Percentiles rank a stretch among this genome's conserved stretches.
Conservation (phyloP, 331 rosid species). For the Acacia pycnantha region DNA sequence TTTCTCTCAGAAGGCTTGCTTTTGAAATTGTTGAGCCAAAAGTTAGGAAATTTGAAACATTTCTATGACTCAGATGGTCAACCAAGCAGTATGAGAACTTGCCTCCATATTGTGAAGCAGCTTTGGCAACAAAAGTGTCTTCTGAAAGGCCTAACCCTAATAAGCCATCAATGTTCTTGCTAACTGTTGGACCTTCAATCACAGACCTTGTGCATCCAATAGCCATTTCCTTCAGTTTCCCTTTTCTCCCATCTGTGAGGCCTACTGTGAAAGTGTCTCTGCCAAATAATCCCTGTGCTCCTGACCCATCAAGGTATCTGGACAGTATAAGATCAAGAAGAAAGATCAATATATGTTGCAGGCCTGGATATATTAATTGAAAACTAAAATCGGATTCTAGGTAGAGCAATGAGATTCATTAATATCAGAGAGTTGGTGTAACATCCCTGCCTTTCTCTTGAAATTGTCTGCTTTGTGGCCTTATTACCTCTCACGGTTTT, state of each 20-base stretch:
- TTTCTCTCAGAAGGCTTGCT: neutral
- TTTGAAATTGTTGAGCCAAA: conserved; percentile 39
- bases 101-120: conserved; percentile 39
- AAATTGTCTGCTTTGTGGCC: no score
- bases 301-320: conserved; percentile 63
- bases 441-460: no score
- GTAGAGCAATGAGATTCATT: conserved; percentile 4
- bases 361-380: neutral
- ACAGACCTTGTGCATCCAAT: conserved; percentile 67
- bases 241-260: conserved; percentile 41
- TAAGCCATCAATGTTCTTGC: conserved; percentile 55
- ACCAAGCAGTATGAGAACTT: conserved; percentile 79
- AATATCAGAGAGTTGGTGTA: neutral
- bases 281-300: conserved; percentile 67
- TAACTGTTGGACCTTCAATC: conserved; percentile 12
- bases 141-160: conserved; percentile 55
- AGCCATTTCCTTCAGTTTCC: conserved; percentile 35
- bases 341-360: conserved; percentile 8
- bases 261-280: conserved; percentile 50
- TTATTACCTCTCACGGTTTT: no score
- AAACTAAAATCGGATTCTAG: conserved; percentile 4
- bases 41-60: conserved; percentile 46
- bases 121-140: conserved; percentile 46
- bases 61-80: conserved; percentile 61
- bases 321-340: conserved; percentile 4